Conservation (phyloP, 2,329 filamentous ascomycete genomes). For the Penicillium nordicum region DNA sequence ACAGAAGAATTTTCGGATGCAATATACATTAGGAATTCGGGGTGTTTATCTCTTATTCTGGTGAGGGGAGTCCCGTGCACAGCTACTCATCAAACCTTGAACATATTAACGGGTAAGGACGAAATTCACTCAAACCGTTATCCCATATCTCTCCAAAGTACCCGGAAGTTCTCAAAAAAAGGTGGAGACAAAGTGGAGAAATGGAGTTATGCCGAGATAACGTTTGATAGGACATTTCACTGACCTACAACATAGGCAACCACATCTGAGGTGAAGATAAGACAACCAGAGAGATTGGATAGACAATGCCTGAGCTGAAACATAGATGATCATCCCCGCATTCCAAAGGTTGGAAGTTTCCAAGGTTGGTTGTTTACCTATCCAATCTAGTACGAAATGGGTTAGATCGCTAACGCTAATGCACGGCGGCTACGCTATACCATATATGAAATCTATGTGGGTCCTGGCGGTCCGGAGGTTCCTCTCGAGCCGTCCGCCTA, state of each 20-base stretch:
- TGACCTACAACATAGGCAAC: not conserved
- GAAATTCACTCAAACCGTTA: not conserved
- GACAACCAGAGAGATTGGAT: not conserved
- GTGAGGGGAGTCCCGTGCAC: not conserved
- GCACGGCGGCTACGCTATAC: slow-evolving; percentile 13
- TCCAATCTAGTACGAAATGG: not conserved
- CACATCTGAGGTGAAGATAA: not conserved
- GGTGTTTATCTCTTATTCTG: not conserved
- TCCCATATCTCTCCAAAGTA: not conserved
- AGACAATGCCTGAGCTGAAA: not conserved
- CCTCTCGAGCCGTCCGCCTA: not conserved
- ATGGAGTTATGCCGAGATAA: not conserved
- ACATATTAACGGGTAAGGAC: not conserved
- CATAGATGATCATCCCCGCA: not conserved
- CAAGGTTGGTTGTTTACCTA: not conserved
- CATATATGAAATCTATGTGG: not conserved
- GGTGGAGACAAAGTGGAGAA: not conserved
- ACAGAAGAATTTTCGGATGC: not conserved
- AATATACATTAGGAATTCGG: not conserved
- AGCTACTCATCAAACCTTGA: not conserved
- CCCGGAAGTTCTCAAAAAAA: not conserved
- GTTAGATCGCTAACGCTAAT: not conserved
- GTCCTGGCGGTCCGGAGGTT: not conserved
- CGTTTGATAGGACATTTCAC: not conserved
- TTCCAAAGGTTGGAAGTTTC: not conserved